Conservation (phyloP, 2,329 filamentous ascomycete genomes). For the Colletotrichum aenigma region DNA sequence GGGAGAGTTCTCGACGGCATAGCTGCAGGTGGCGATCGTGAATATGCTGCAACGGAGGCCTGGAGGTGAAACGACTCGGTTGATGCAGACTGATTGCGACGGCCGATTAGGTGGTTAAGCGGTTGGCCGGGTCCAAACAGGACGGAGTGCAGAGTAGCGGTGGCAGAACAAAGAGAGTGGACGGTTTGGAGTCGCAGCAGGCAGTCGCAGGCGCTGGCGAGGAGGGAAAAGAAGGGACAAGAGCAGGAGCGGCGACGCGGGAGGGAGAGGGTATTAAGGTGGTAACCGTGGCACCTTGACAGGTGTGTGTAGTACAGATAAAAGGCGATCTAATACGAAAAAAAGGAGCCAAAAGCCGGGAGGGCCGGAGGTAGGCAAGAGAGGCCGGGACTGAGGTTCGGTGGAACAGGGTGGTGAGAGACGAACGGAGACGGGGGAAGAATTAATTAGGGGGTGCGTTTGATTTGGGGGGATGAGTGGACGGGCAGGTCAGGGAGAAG, state of each 20-base stretch:
- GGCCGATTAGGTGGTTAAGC: not conserved
- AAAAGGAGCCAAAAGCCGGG: slow-evolving; percentile 17
- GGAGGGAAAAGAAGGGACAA: not conserved
- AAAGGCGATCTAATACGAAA: slow-evolving; percentile 1
- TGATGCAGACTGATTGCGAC: not conserved
- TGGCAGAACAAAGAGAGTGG: slow-evolving; percentile 12
- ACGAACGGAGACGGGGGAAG: not conserved
- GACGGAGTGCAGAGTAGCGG: not conserved
- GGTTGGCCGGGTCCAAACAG: not conserved
- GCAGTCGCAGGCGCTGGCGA: slow-evolving; percentile 3
- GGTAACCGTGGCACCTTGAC: not conserved
- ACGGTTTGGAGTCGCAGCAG: slow-evolving; percentile 9
- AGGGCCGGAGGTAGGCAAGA: slow-evolving; percentile 7
- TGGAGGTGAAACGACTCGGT: not conserved
- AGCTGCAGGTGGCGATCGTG: not conserved
- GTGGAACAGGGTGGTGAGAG: slow-evolving; percentile 14
- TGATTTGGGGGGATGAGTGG: not conserved
- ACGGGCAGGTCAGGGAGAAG: slow-evolving; percentile 4
- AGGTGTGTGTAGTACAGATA: not conserved
- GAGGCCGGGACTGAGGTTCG: slow-evolving; percentile 13
- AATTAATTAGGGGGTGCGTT: slow-evolving; percentile 17
- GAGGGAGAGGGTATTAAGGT: slow-evolving; percentile 5
- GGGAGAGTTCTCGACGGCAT: slow-evolving; percentile 87
- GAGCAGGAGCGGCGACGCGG: not conserved
- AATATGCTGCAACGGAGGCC: slow-evolving; percentile 12